phyloP scores from a whole-genome alignment of 2,329 filamentous ascomycete genomes.

The Tolypocladium pustulatum region DNA sequence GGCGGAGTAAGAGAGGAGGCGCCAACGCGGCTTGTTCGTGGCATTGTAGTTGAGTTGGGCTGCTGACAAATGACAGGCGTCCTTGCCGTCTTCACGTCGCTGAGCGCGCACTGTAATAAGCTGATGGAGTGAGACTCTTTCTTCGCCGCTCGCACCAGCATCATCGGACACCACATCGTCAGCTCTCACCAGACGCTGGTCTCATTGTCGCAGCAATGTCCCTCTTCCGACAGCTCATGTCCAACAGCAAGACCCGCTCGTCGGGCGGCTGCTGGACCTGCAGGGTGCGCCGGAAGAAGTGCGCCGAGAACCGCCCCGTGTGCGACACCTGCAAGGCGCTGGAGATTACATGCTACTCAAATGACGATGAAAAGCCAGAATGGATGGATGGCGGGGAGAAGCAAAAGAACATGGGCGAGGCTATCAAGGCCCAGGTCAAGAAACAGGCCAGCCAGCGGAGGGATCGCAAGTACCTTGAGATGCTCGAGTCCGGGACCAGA shows the following conservation, averaged over 20 bases:
- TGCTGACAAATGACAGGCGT: neutral
- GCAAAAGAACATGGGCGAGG: constrained; percentile 40
- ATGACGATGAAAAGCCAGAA: constrained; percentile 37
- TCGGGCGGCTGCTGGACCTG: constrained; percentile 50
- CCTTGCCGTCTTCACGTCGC: neutral
- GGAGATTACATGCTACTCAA: constrained; percentile 48
- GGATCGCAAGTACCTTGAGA: constrained; percentile 36
- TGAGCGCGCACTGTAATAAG: neutral
- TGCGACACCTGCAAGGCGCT: constrained; percentile 41
- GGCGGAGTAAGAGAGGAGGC: neutral
- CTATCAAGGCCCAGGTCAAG: constrained; percentile 48
- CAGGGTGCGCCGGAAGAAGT: constrained; percentile 50
- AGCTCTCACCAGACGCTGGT: neutral
- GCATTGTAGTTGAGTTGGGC: neutral
- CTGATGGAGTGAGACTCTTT: neutral
- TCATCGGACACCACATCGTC: neutral
- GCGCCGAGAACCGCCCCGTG: constrained; percentile 40
- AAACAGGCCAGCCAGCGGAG: constrained; percentile 37
- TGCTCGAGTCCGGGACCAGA: constrained; percentile 24
- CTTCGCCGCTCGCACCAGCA: neutral
- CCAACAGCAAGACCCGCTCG: constrained; percentile 21
- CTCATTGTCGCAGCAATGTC: constrained; percentile 7
- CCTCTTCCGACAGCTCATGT: constrained; percentile 10
- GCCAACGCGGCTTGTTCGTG: neutral
- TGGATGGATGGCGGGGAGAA: constrained; percentile 45